These are phyloP conservation scores for Lachnum nothofagi DNA, from an alignment of 2,329 filamentous ascomycete genomes.

Conservation along the genomic window DNA sequence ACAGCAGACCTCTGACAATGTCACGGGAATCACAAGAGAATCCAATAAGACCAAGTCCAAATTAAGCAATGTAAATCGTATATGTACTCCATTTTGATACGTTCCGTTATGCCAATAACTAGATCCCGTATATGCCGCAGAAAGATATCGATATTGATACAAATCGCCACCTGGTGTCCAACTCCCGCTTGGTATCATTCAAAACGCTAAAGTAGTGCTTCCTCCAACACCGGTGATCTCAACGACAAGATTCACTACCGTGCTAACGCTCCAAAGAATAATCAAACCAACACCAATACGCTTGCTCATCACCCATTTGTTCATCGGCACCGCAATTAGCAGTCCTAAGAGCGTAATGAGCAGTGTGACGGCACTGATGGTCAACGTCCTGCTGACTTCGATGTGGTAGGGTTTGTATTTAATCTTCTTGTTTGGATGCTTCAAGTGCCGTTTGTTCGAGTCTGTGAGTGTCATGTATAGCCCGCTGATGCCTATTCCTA, in stretches of 20 bases:
- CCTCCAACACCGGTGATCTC: slow-evolving; percentile 57
- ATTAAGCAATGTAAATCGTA: no score
- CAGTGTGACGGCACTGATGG: slow-evolving; percentile 80
- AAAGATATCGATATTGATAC: no score
- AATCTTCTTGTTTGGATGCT: slow-evolving; percentile 60
- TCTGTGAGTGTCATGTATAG: slow-evolving; percentile 77
- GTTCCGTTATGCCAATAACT: no score
- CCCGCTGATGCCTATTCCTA: slow-evolving; percentile 89
- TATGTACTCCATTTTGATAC: no score
- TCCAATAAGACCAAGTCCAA: no score
- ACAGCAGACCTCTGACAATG: no score
- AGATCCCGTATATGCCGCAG: no score
- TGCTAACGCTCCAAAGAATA: slow-evolving; percentile 73
- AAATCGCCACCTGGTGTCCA: no score
- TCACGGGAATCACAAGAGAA: no score
- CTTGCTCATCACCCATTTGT: slow-evolving; percentile 78
- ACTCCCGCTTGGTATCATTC: no score
- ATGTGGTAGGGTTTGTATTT: slow-evolving; percentile 75
- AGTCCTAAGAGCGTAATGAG: slow-evolving; percentile 73
- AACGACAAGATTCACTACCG: slow-evolving; percentile 72
- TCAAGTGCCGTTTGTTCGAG: slow-evolving; percentile 59
- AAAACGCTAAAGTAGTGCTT: slow-evolving; percentile 4
- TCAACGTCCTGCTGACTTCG: slow-evolving; percentile 74
- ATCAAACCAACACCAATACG: slow-evolving; percentile 79
- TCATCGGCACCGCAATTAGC: slow-evolving; percentile 75